These are phyloP conservation scores for Aspergillus sp. DNA, from an alignment of 2,329 filamentous ascomycete genomes.

Conservation along the genomic window DNA sequence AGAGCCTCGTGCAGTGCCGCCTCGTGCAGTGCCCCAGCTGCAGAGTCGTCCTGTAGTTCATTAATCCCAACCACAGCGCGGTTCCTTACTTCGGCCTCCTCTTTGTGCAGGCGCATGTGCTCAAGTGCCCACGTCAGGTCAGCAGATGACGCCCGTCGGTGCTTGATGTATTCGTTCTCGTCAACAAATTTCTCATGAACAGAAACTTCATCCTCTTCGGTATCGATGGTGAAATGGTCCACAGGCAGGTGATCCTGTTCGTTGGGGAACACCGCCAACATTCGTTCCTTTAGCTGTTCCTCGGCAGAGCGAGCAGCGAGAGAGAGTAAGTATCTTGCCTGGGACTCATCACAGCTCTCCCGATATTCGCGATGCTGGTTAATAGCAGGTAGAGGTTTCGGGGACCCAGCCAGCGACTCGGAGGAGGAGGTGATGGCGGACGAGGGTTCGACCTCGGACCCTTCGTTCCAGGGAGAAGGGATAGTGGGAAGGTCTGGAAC, in stretches of 20 bases:
- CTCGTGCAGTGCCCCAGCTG: constrained; percentile 16
- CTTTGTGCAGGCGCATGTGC: constrained; percentile 70
- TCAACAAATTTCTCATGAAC: constrained; percentile 20
- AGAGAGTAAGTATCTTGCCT: constrained; percentile 66
- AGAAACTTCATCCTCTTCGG: constrained; percentile 27
- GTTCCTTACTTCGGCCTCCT: constrained; percentile 47
- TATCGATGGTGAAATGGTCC: constrained; percentile 39
- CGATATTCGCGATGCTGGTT: constrained; percentile 31
- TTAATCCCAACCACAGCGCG: constrained; percentile 23
- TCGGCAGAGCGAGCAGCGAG: constrained; percentile 72
- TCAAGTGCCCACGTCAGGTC: constrained; percentile 62
- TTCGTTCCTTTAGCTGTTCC: constrained; percentile 63
- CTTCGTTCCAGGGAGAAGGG: constrained; percentile 50
- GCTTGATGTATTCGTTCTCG: constrained; percentile 17
- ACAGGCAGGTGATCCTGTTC: constrained; percentile 39
- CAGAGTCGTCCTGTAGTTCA: constrained; percentile 18
- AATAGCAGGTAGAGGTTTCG: constrained; percentile 21
- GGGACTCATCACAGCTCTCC: constrained; percentile 64
- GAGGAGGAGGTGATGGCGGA: constrained; percentile 35
- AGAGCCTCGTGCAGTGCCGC: constrained; percentile 3
- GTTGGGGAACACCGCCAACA: constrained; percentile 41
- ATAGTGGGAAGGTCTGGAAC: constrained; percentile 54
- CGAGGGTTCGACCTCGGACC: constrained; percentile 29
- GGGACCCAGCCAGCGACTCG: constrained; percentile 19
- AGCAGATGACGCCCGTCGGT: constrained; percentile 34